These are phyloP conservation scores for Oehlia diaphana DNA, from an alignment of 192 early-diverging fungal species.

Conservation along the genomic window DNA sequence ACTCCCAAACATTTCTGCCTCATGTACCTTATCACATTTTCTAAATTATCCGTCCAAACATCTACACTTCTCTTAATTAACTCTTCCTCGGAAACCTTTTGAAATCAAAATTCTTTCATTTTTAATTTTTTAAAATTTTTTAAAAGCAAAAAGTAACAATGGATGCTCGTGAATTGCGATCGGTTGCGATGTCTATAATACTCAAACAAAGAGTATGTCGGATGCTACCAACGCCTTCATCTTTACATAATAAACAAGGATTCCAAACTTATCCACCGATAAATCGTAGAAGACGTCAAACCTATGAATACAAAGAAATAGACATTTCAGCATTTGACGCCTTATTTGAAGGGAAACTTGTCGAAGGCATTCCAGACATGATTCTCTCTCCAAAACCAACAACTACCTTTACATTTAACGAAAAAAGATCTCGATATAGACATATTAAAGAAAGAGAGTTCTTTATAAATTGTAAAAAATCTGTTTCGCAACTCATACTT, in stretches of 20 bases:
- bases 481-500: background rate
- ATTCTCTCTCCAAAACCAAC: background rate
- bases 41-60: no score
- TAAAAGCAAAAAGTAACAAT: background rate
- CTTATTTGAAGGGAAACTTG: background rate
- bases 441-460: background rate
- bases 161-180: background rate
- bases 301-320: background rate
- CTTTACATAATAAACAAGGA: background rate
- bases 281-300: background rate
- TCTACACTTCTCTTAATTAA: no score
- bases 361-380: background rate
- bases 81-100: no score
- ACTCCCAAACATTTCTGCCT: no score
- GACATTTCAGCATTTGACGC: background rate
- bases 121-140: no score
- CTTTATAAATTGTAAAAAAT: background rate
- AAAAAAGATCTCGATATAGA: background rate
- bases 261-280: background rate
- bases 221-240: background rate
- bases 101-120: no score
- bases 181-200: background rate
- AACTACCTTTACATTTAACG: background rate
- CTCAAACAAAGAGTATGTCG: background rate
- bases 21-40: no score